Evolutionary conservation across 2,329 filamentous ascomycete species (phyloP).

Genomic region (Hypoxylon sp.): DNA sequence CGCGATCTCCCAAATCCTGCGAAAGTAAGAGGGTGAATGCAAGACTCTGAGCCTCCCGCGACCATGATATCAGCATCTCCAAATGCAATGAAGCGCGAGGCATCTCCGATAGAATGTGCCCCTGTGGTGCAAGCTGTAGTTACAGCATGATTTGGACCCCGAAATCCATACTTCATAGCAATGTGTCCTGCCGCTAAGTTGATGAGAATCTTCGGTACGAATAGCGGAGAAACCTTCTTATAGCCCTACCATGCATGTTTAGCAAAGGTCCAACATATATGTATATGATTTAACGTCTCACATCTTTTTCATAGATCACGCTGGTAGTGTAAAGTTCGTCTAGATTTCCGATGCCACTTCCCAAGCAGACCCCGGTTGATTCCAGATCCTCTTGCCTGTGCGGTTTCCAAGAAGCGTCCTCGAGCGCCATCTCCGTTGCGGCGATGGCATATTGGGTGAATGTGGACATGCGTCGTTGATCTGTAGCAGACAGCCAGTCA

Average conservation of each 20-base stretch:
- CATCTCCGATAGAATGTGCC: conserved; percentile 94
- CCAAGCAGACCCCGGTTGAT: conserved; percentile 89
- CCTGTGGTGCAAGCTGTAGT: conserved; percentile 98
- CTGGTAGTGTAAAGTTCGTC: conserved; percentile 91
- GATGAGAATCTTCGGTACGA: conserved; percentile 92
- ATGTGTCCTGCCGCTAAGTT: conserved; percentile 96
- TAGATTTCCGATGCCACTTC: conserved; percentile 95
- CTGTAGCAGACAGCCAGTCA: conserved; percentile 68
- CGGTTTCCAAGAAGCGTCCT: conserved; percentile 84
- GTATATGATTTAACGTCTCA: conserved; percentile 59
- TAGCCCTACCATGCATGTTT: conserved; percentile 75
- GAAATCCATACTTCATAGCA: conserved; percentile 90
- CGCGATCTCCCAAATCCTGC: conserved; percentile 91
- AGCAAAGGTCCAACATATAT: conserved; percentile 20
- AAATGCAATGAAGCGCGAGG: conserved; percentile 89
- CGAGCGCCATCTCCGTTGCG: conserved; percentile 86
- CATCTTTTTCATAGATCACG: conserved; percentile 79
- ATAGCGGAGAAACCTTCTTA: conserved; percentile 91
- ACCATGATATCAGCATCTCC: conserved; percentile 97
- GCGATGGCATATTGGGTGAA: conserved; percentile 95
- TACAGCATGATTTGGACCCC: conserved; percentile 91
- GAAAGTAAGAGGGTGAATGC: conserved; percentile 93
- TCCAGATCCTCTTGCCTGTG: conserved; percentile 74
- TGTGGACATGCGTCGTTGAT: conserved; percentile 84
- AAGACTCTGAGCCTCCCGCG: conserved; percentile 94